Percentiles rank a stretch among this genome's conserved stretches.
Conservation (phyloP, 495 filamentous ascomycete species). For the Lasiosphaeriaceae sp. region DNA sequence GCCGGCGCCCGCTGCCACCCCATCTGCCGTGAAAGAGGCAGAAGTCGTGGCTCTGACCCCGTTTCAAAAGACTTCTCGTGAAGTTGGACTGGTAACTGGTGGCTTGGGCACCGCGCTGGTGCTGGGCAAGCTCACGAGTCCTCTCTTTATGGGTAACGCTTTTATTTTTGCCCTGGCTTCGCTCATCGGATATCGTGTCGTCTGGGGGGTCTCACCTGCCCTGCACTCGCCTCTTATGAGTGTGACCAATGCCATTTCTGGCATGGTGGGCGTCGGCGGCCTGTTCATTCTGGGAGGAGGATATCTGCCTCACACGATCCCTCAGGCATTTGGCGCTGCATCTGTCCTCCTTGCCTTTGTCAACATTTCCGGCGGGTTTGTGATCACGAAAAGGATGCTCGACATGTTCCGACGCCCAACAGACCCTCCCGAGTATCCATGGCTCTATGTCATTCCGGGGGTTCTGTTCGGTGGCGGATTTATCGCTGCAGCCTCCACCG, state of each 20-base stretch:
- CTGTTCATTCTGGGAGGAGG: slow-evolving; percentile 79
- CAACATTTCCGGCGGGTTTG: slow-evolving; percentile 78
- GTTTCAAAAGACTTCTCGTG: slow-evolving; percentile 68
- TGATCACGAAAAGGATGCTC: slow-evolving; percentile 85
- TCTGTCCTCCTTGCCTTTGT: slow-evolving; percentile 79
- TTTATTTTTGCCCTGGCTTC: slow-evolving; percentile 76
- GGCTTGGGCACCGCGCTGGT: slow-evolving; percentile 69
- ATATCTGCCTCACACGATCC: slow-evolving; percentile 67
- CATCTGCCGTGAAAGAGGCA: slow-evolving; percentile 49
- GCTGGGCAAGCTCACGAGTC: slow-evolving; percentile 71
- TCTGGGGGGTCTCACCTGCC: slow-evolving; percentile 74
- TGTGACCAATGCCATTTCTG: slow-evolving; percentile 83
- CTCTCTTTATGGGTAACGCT: slow-evolving; percentile 76
- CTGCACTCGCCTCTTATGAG: slow-evolving; percentile 81
- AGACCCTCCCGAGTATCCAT: slow-evolving; percentile 78
- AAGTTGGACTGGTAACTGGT: slow-evolving; percentile 64
- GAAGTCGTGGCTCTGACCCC: slow-evolving; percentile 64
- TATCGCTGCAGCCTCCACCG: slow-evolving; percentile 68
- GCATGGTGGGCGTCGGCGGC: slow-evolving; percentile 79
- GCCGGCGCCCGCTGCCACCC: slow-evolving; percentile 52
- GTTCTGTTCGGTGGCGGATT: slow-evolving; percentile 72
- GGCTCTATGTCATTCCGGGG: slow-evolving; percentile 73
- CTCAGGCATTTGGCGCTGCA: slow-evolving; percentile 67
- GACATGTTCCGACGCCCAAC: slow-evolving; percentile 83
- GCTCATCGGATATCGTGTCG: slow-evolving; percentile 73